Base-by-base conservation (phyloP, 441 rosid genomes). In the Adansonia gregorii region DNA sequence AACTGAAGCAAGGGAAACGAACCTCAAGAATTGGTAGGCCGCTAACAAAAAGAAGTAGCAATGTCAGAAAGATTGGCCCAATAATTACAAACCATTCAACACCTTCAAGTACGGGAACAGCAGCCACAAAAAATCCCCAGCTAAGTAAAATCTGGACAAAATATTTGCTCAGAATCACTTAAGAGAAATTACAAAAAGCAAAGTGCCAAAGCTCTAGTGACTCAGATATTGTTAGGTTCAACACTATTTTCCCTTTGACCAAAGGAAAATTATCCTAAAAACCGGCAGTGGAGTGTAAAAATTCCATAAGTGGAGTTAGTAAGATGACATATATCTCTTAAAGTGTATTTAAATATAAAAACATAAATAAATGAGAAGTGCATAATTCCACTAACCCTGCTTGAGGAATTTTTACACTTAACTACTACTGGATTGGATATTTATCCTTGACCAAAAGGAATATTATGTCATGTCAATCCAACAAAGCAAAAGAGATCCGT, bases 11-110 rank as follows among this genome's bases (percentile, higher is more conserved):
- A 74, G 41, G 64, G 68, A 66, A 52, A 67, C 83, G 52, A 76
- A 95, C 98, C 99, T 95, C 99, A 56, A 95, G 98, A 83, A 92
- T 74, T 56, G 99, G 95, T 79, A 95, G 83, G 86, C 99, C 98
- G 52, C 98, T 95, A 78, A 92, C 79, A 60, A 93, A 95, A 61
- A 95, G 91, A 84, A 95, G 98, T 79, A 95, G 82, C 83, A 91
- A 63, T 8, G 96, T 92, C 73, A 93, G 92, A 81, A 92, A 93
- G 82, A 90, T 22, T 41, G 99, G 99, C 76, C 98, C 97, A 1
- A 90, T 3, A 70, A 95, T 83, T 24, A 90, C 98, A 66, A 91
- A 92, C 91, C 92, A 95, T 84, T 92, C 94, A 4, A 86, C 85
- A 78, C 92, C 93, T 79, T 86, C 81, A 67, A 95, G 92, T 51